These are phyloP conservation scores for Cyclanthera cordifolia DNA, from an alignment of 306 rosid species.

Conservation along the genomic window DNA sequence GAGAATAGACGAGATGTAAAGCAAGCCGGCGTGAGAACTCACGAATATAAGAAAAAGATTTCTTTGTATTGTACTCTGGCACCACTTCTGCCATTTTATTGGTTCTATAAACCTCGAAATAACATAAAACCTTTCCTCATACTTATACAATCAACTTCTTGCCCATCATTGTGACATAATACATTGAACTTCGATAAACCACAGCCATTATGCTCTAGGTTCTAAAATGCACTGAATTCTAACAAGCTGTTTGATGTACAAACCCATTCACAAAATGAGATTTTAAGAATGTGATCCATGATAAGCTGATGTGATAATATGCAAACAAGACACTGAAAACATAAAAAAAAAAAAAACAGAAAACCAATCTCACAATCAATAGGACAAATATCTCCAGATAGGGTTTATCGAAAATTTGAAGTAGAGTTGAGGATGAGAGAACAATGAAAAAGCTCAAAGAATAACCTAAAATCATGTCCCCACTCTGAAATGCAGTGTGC, in stretches of 20 bases:
- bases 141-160: not conserved
- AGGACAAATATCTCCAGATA: constrained; percentile 4
- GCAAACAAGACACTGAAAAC: not conserved
- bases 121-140: not conserved
- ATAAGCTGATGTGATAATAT: not conserved
- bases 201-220: not conserved
- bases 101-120: not conserved
- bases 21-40: too few relatives aligned
- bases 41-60: too few relatives aligned
- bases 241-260: not conserved
- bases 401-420: not conserved
- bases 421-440: not conserved
- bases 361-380: not conserved
- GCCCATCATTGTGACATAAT: not conserved
- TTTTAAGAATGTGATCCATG: not conserved
- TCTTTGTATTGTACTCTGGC: not conserved
- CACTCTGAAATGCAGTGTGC: constrained; percentile 94
- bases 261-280: not conserved
- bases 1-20: too few relatives aligned
- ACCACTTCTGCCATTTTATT: not conserved
- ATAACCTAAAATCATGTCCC: constrained; percentile 80
- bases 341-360: not conserved
- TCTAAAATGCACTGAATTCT: not conserved
- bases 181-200: not conserved
- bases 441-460: not conserved